Conservation (phyloP, 2,329 filamentous ascomycete genomes). For the Neurospora crassa region DNA sequence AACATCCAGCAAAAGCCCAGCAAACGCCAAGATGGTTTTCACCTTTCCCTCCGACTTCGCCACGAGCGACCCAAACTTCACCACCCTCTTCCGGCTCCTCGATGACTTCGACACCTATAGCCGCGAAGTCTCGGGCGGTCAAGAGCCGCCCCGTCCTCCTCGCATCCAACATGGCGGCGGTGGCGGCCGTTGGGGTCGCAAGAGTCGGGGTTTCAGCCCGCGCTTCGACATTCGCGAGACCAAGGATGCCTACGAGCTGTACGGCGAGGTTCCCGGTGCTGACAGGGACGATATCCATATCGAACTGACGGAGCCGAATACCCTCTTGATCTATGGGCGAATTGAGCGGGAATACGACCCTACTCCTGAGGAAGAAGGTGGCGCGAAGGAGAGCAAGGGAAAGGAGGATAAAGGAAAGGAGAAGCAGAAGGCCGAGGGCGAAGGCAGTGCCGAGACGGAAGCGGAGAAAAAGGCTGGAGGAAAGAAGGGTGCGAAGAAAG, state of each 20-base stretch:
- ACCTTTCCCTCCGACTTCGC: constrained; percentile 6
- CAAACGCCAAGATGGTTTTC: constrained; percentile 9
- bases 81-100: constrained; percentile 17
- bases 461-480: too few species aligned
- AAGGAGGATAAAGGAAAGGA: not conserved
- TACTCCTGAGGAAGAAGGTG: not conserved
- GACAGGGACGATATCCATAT: constrained; percentile 11
- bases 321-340: constrained; percentile 6
- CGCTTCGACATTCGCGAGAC: constrained; percentile 14
- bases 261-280: constrained; percentile 12
- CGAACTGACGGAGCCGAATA: constrained; percentile 11
- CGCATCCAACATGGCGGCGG: not conserved
- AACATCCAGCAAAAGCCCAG: not conserved
- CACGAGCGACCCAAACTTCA: constrained; percentile 12
- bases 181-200: constrained; percentile 1
- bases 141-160: not conserved
- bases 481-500: not conserved
- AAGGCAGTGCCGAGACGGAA: not conserved
- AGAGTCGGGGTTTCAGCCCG: constrained; percentile 9
- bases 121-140: constrained; percentile 13
- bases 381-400: not conserved
- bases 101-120: constrained; percentile 25
- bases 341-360: constrained; percentile 8
- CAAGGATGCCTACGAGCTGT: constrained; percentile 10
- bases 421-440: not conserved